Conservation (phyloP, 2,329 filamentous ascomycete genomes). For the Allantophomopsis cytisporea region DNA sequence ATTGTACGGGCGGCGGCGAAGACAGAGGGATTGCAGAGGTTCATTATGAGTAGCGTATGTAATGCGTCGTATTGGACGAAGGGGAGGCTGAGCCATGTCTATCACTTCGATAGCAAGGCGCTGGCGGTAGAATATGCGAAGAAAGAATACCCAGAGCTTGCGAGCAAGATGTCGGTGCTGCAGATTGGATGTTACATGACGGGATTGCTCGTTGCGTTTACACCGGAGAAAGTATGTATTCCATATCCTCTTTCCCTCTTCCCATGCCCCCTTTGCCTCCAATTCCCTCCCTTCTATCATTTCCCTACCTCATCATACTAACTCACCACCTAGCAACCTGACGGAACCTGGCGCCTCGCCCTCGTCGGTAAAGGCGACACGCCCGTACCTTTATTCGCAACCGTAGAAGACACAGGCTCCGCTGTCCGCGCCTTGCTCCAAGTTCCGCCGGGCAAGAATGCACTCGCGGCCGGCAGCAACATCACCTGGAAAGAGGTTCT, state of each 20-base stretch:
- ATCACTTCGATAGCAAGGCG: slow-evolving; percentile 24
- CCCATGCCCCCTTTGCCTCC: no score
- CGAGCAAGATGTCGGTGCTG: slow-evolving; percentile 16
- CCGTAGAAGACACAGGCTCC: slow-evolving; percentile 14
- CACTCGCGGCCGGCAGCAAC: slow-evolving; percentile 1
- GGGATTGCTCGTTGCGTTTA: slow-evolving; percentile 13
- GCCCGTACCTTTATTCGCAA: slow-evolving; percentile 9
- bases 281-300: background rate
- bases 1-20: slow-evolving; percentile 21
- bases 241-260: no score
- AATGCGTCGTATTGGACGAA: slow-evolving; percentile 19
- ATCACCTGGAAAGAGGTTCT: slow-evolving; percentile 1
- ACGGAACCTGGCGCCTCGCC: slow-evolving; percentile 5
- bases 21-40: slow-evolving; percentile 6
- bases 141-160: slow-evolving; percentile 11
- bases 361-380: slow-evolving; percentile 4
- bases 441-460: slow-evolving; percentile 1
- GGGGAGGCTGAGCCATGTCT: slow-evolving; percentile 22
- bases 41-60: slow-evolving; percentile 23
- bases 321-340: slow-evolving; percentile 3
- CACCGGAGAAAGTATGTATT: slow-evolving; percentile 5
- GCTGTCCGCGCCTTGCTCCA: slow-evolving; percentile 15
- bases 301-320: no score
- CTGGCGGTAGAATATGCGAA: slow-evolving; percentile 13
- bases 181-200: slow-evolving; percentile 20